phyloP scores from a whole-genome alignment of 345 rosid species.

The Brassica cretica region DNA sequence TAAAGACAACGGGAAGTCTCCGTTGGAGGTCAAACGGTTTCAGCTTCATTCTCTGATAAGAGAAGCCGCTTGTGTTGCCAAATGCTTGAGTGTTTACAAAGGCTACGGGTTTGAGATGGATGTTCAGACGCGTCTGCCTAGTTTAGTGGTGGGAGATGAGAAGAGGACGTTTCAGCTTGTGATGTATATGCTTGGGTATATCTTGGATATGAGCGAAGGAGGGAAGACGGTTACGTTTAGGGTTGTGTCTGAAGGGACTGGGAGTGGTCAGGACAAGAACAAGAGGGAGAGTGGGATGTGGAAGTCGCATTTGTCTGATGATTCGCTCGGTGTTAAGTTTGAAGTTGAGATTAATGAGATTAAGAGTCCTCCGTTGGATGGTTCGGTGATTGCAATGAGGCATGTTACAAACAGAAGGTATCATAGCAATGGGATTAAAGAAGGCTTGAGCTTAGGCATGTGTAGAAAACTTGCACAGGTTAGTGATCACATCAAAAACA shows the following conservation, averaged over 20 bases:
- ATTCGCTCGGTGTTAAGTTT: conserved; percentile 57
- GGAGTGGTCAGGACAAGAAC: conserved; percentile 52
- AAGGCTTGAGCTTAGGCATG: conserved; percentile 72
- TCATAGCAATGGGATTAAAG: conserved; percentile 55
- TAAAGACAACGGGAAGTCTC: conserved; percentile 70
- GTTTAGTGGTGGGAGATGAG: conserved; percentile 81
- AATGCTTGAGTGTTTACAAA: conserved; percentile 71
- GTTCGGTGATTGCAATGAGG: conserved; percentile 38
- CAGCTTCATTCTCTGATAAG: conserved; percentile 69
- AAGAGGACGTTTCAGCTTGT: conserved; percentile 87
- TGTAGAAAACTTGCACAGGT: conserved; percentile 97
- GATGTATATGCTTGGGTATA: conserved; percentile 84
- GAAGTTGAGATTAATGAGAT: conserved; percentile 64
- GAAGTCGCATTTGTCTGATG: conserved; percentile 53
- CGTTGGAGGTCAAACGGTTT: conserved; percentile 62
- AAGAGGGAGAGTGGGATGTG: conserved; percentile 52
- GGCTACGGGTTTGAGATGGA: conserved; percentile 69
- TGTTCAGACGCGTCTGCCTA: conserved; percentile 70
- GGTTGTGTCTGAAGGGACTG: conserved; percentile 50
- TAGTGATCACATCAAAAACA: conserved; percentile 16
- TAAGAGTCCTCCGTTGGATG: conserved; percentile 46
- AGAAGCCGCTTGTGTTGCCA: conserved; percentile 87
- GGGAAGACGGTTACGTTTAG: conserved; percentile 59
- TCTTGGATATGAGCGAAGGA: conserved; percentile 60
- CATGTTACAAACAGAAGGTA: conserved; percentile 43